Evolutionary conservation across 1,139 yeast species (phyloP).

Genomic region (Kazachstania sp.): DNA sequence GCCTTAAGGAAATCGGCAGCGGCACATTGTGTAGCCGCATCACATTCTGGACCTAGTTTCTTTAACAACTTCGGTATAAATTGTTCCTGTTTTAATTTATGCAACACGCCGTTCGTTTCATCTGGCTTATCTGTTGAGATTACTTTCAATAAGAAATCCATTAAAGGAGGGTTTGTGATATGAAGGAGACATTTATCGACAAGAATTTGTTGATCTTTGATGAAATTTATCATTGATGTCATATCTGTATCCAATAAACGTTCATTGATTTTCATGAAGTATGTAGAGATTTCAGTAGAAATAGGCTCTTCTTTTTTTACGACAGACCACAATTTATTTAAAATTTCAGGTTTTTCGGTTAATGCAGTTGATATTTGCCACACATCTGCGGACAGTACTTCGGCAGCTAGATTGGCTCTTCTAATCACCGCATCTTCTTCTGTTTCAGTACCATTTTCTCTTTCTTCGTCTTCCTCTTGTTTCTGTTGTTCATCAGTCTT

Average conservation of each 20-base stretch:
- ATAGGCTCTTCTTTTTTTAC: slow-evolving; percentile 58
- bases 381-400: slow-evolving; percentile 81
- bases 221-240: slow-evolving; percentile 69
- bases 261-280: slow-evolving; percentile 91
- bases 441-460: slow-evolving; percentile 26
- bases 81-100: slow-evolving; percentile 42
- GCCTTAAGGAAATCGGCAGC: slow-evolving; percentile 95
- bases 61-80: slow-evolving; percentile 46
- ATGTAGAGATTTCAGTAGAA: slow-evolving; percentile 70
- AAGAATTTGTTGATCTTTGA: slow-evolving; percentile 42
- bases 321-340: slow-evolving; percentile 71
- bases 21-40: slow-evolving; percentile 73
- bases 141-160: slow-evolving; percentile 61
- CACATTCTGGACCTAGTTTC: slow-evolving; percentile 40
- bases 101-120: slow-evolving; percentile 54
- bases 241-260: slow-evolving; percentile 81
- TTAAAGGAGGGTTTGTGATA: slow-evolving; percentile 56
- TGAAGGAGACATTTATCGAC: slow-evolving; percentile 49
- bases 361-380: slow-evolving; percentile 93
- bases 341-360: slow-evolving; percentile 60
- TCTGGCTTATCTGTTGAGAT: slow-evolving; percentile 61
- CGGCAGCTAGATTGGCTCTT: slow-evolving; percentile 83
- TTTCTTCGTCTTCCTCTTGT: slow-evolving; percentile 1
- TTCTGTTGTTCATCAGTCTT: slow-evolving; percentile 33
- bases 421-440: slow-evolving; percentile 51